Base-by-base conservation (phyloP, 208 protist genomes). In the Balamuthia mandrillaris region DNA sequence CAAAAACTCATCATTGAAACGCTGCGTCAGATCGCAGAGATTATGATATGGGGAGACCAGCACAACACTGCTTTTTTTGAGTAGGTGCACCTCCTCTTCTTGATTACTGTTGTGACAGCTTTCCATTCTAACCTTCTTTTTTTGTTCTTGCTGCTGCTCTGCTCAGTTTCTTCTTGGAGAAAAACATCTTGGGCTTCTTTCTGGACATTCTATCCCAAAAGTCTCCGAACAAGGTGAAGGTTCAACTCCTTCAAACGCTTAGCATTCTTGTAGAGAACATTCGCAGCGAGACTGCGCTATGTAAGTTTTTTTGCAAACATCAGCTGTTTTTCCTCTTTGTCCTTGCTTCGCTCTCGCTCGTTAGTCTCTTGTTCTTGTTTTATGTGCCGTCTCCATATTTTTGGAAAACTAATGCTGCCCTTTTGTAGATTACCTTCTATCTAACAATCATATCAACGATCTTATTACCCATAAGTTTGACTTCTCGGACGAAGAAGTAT, bases 1-100 rank as follows among this genome's bases (percentile, higher is more conserved):
- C 70, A 86, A 35, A 60, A 79, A 18, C 29, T 85, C 24, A 83
- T 96, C 9, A 85, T 96, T 5, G 95, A 96, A 81, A 89, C 89
- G 33, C 82, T 96, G 1, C 72, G 89, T 4, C 61, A 87, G 27
- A 94, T 96, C 6, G 83, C 93, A 21, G 95, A 96, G 65, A 75
- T 96, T 1, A 58, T 96, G 21, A 94, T 95, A n/a, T 96, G 95
- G 95, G 95, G 94, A 56, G 95, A 96, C 66, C 92, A 96, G 87
- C 87, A 96, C 87, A 89, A 95, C 70, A 49, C 44, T 3, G 33
- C 41, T 6, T 86, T 95, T 31, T 94, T 95, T 60, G 92, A 96
- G 89, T 96, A 81, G 33, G 81, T 79, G 2, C 33, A 3, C n/a
- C 44, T 84, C n/a, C 31, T 52, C 14, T 0, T 14, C 60, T 4